These are phyloP conservation scores for Mucor lusitanicus DNA, from an alignment of 371 early-diverging fungal species.

Conservation along the genomic window DNA sequence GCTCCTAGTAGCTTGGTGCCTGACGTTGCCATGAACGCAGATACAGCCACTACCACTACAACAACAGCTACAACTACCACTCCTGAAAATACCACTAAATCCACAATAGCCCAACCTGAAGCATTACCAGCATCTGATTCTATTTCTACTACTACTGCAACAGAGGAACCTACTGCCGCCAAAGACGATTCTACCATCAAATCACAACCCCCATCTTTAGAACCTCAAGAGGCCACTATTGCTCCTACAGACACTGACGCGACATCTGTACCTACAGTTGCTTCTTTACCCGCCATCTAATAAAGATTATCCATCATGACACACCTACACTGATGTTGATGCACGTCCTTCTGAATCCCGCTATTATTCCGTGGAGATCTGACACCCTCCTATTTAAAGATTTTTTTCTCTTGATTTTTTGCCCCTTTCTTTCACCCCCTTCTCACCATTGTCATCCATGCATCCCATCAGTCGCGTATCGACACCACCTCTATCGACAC, in stretches of 20 bases:
- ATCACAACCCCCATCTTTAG: background rate
- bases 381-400: background rate
- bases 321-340: too few relatives aligned
- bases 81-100: background rate
- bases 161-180: too few relatives aligned
- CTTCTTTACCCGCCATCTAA: background rate
- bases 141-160: background rate
- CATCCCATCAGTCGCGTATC: background rate
- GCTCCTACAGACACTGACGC: too few relatives aligned
- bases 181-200: background rate
- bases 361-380: background rate
- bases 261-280: background rate
- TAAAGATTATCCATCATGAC: background rate
- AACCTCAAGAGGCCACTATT: too few relatives aligned
- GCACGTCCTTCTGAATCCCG: background rate
- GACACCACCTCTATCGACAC: background rate
- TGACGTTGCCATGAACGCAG: background rate
- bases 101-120: background rate
- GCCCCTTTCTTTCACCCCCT: background rate
- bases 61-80: background rate
- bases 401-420: background rate
- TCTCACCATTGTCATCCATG: background rate
- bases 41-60: background rate
- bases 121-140: background rate
- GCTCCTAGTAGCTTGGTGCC: background rate